Percentiles rank a stretch among this genome's conserved stretches.
These are phyloP conservation scores for Nakazawaea siamensis DNA, from an alignment of 805 yeast species.

Conservation along the genomic window DNA sequence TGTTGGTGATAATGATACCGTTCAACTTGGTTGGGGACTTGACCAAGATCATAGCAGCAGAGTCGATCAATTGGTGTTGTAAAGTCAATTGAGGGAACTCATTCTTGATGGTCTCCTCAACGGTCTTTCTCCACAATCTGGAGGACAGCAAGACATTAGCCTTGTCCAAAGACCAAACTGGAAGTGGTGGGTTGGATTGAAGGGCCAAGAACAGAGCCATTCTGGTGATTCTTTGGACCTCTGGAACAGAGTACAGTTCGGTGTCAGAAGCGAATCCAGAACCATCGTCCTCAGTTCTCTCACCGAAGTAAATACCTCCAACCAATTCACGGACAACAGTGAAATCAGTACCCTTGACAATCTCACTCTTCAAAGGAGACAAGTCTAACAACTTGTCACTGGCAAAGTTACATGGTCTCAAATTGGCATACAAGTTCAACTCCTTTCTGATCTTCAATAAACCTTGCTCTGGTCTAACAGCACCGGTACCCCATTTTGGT, in stretches of 20 bases:
- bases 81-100: slow-evolving; percentile 87
- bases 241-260: slow-evolving; percentile 84
- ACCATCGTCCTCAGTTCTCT: slow-evolving; percentile 86
- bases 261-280: slow-evolving; percentile 87
- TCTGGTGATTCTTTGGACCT: slow-evolving; percentile 91
- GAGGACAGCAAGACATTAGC: slow-evolving; percentile 96
- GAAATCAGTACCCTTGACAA: slow-evolving; percentile 87
- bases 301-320: slow-evolving; percentile 98
- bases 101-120: slow-evolving; percentile 69
- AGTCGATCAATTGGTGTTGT: slow-evolving; percentile 94
- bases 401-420: slow-evolving; percentile 94
- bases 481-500: slow-evolving; percentile 98
- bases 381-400: slow-evolving; percentile 75
- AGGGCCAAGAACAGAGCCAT: slow-evolving; percentile 97
- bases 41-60: slow-evolving; percentile 97
- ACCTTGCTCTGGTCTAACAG: slow-evolving; percentile 97
- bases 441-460: slow-evolving; percentile 90
- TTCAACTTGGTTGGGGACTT: slow-evolving; percentile 87
- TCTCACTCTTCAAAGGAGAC: slow-evolving; percentile 80
- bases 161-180: slow-evolving; percentile 94
- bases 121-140: slow-evolving; percentile 93
- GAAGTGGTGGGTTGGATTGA: slow-evolving; percentile 89
- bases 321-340: slow-evolving; percentile 93
- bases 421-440: slow-evolving; percentile 86
- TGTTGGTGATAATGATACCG: slow-evolving; percentile 87